Base-by-base conservation (phyloP, 2,329 filamentous ascomycete genomes). In the Colletotrichum viniferum region DNA sequence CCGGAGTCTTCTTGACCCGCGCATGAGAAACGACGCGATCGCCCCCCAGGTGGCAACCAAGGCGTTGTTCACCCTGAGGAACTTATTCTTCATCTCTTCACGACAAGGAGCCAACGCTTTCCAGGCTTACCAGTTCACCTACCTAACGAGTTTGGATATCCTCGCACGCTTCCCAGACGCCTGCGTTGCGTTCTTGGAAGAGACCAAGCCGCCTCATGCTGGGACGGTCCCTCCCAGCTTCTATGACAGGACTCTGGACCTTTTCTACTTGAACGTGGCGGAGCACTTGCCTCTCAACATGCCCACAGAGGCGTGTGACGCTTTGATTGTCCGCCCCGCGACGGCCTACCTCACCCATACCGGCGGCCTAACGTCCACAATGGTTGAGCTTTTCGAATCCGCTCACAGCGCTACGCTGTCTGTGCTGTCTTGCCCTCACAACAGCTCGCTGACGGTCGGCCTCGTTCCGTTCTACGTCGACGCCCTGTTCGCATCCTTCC, bases 261-360 rank as follows among this genome's bases (percentile, higher is more conserved):
- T 98, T 18, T 98, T 95, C 86, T 98, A 97, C 84, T 90, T 98
- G 77, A 97, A 97, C 81, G 91, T 93, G 0, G 93, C 94, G 3
- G 96, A 98, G 82, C 95, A 98, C 82, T 92, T 98, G 76, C 93
- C 95, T 0, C 87, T 96, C 10, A 86, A 91, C 4, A 84, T 98
- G 2, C 87, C 94, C 0, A 89, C 94, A 1, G 85, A 89, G 5
- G 89, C 91, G 4, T 95, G 92, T 79, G 94, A 97, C 79, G 87
- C 91, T 4, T 87, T 98, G 3, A 90, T 98, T 18, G 87, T 98
- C 68, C 90, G 92, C 38, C 93, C 95, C 2, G 94, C 95, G 8
- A 90, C 92, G 7, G 90, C 93, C 1, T 97, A 98, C 81, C 90
- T 98, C 4, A 85, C 87, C 0, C 84, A 87, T 58, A 80, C 84